Evolutionary conservation across 441 rosid genomes (phyloP), one percentile per base, ranked within the genome.

Genomic region (Gossypium trilobum): DNA sequence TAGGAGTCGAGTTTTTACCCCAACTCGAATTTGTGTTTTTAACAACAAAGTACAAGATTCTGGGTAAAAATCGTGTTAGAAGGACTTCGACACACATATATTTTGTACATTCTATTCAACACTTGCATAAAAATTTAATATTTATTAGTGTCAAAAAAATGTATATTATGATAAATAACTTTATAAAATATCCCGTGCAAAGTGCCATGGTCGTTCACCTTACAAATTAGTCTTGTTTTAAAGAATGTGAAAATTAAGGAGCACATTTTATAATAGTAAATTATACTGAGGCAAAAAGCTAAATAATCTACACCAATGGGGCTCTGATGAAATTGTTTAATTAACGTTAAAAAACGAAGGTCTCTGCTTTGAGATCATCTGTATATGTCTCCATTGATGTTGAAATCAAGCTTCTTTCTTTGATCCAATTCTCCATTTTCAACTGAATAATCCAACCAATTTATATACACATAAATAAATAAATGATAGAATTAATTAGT

Each of bases 401-500:
- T 11, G 62, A 69, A 68, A 4, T 69, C 51, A 69, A 19, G 42
- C 29, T 27, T 3, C 17, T 2, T 51, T 52, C 13, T 70, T 64
- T 36, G 52, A 44, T 59, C 5, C 46, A 11, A 2, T 16, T 27
- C 50, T 46, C n/a, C 74, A 4, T 70, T 71, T 46, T 33, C 59
- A 27, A 31, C 29, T 60, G 52, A 72, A 13, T 25, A 19, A 31
- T 2, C n/a, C 31, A 14, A 27, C 1, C 13, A 48, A 48, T 3
- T 3, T 9, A 3, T 4, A 16, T 1, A 8, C 17, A 54, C 3
- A 31, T 22, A 22, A 3, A 22, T 3, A 7, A 11, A 51, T 33
- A 42, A 52, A 73, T 31, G 71, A 54, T 80, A 68, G 70, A 68
- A 61, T 25, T 74, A 64, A 36, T 68, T 8, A 58, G 72, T 56